Evolutionary conservation across 192 early-diverging fungal genomes (phyloP).

Genomic region (Entomortierella beljakovae): DNA sequence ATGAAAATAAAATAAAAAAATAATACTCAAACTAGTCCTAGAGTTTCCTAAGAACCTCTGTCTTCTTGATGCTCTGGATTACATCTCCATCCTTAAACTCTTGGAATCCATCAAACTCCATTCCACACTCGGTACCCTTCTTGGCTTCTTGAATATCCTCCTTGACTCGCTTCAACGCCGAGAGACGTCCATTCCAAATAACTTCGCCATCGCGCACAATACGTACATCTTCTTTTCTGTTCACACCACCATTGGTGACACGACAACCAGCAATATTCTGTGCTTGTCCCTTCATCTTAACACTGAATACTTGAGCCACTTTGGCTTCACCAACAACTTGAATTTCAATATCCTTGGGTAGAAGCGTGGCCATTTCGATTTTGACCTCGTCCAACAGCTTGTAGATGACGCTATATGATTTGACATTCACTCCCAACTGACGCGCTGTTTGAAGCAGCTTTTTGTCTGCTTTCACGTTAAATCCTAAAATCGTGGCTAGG

Average conservation of each 20-base stretch:
- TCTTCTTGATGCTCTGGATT: slow-evolving; percentile 74
- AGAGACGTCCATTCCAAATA: slow-evolving; percentile 81
- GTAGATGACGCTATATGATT: slow-evolving; percentile 89
- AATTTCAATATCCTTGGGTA: slow-evolving; percentile 82
- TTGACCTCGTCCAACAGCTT: slow-evolving; percentile 93
- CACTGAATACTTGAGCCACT: slow-evolving; percentile 85
- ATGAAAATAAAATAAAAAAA: background rate
- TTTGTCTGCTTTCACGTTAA: slow-evolving; percentile 90
- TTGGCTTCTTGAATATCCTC: slow-evolving; percentile 89
- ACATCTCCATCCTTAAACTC: slow-evolving; percentile 86
- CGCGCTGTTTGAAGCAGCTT: slow-evolving; percentile 71
- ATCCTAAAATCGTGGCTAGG: slow-evolving; percentile 79
- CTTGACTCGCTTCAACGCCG: slow-evolving; percentile 88
- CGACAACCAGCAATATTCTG: slow-evolving; percentile 89
- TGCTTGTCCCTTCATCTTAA: slow-evolving; percentile 78
- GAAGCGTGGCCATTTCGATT: slow-evolving; percentile 73
- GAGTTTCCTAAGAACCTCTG: slow-evolving; percentile 43
- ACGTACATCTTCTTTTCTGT: slow-evolving; percentile 68
- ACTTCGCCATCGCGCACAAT: slow-evolving; percentile 75
- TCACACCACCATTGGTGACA: slow-evolving; percentile 79
- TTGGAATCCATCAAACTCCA: slow-evolving; percentile 87
- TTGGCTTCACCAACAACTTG: slow-evolving; percentile 92
- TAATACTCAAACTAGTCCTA: background rate
- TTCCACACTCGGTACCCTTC: slow-evolving; percentile 97
- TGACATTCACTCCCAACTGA: slow-evolving; percentile 71